A percentile compares a stretch with the other conserved stretches of the same genome.
Evolutionary conservation across 108 stramenopile genomes (phyloP).

Genomic region (Seminavis robusta): DNA sequence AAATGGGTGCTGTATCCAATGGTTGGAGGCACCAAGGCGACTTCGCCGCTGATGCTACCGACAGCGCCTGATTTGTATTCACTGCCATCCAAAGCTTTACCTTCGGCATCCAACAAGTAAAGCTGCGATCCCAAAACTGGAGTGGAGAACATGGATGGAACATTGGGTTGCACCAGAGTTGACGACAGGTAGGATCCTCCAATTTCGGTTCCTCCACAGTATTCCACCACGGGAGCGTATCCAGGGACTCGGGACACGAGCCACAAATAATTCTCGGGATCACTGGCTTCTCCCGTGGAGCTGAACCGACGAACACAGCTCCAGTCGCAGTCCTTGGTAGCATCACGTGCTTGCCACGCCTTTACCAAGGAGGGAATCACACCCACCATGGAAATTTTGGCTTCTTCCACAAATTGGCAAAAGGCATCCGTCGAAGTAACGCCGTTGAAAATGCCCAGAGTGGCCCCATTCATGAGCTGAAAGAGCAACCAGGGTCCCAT

Average conservation of each 20-base stretch:
- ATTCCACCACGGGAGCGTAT: conserved; percentile 34
- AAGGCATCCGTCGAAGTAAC: conserved; percentile 29
- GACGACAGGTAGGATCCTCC: conserved; percentile 38
- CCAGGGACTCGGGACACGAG: conserved; percentile 29
- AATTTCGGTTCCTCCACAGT: conserved; percentile 39
- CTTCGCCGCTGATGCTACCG: conserved; percentile 23
- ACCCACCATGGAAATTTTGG: conserved; percentile 27
- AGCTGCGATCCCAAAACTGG: conserved; percentile 33
- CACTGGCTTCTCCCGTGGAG: conserved; percentile 39
- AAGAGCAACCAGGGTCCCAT: conserved; percentile 42
- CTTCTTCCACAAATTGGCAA: conserved; percentile 31
- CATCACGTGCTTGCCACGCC: conserved; percentile 24
- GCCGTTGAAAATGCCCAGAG: conserved; percentile 33
- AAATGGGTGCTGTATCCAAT: conserved; percentile 25
- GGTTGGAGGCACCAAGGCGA: conserved; percentile 24
- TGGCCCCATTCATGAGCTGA: conserved; percentile 35
- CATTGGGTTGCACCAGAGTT: conserved; percentile 29
- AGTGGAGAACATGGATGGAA: conserved; percentile 35
- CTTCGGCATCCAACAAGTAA: conserved; percentile 1
- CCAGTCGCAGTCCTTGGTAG: conserved; percentile 30
- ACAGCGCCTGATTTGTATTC: conserved; percentile 1
- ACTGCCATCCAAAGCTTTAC: background rate
- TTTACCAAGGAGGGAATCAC: conserved; percentile 31
- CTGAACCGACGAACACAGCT: conserved; percentile 25
- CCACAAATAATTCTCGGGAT: conserved; percentile 24